Percentiles rank a stretch among this genome's conserved stretches.
Conservation (phyloP, 805 yeast genomes). For the Yamadazyma sp. region DNA sequence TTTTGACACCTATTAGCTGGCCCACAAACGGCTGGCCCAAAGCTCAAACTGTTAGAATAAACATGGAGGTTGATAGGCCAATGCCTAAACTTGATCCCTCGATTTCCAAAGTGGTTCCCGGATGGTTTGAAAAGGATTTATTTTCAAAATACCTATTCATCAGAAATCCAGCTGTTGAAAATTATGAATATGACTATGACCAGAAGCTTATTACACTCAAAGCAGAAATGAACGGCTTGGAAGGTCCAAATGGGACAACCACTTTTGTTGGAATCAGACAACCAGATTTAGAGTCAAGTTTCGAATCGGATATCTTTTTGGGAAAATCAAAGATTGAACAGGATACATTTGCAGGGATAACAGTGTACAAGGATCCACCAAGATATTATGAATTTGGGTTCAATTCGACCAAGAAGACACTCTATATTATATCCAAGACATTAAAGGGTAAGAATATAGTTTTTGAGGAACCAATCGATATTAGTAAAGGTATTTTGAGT, state of each 20-base stretch:
- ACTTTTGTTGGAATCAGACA: conserved; percentile 7
- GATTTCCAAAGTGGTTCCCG: conserved; percentile 1
- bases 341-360: conserved; percentile 2
- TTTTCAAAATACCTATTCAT: conserved; percentile 3
- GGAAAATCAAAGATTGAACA: conserved; percentile 1
- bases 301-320: not conserved
- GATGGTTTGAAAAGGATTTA: conserved; percentile 3
- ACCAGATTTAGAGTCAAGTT: conserved; percentile 3
- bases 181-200: conserved; percentile 1
- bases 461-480: conserved; percentile 1
- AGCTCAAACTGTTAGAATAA: conserved; percentile 5
- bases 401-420: not conserved
- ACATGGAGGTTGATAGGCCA: conserved; percentile 2
- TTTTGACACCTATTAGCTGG: conserved; percentile 6
- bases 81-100: conserved; percentile 1
- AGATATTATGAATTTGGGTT: conserved; percentile 6
- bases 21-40: conserved; percentile 7
- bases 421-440: conserved; percentile 1
- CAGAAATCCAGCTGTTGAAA: conserved; percentile 2
- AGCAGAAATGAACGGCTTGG: not conserved
- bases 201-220: conserved; percentile 1
- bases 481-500: not conserved
- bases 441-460: not conserved
- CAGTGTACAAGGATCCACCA: conserved; percentile 4
- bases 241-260: conserved; percentile 1